phyloP scores from a whole-genome alignment of 768 basidiomycete genomes.

The Hericium coralloides region DNA sequence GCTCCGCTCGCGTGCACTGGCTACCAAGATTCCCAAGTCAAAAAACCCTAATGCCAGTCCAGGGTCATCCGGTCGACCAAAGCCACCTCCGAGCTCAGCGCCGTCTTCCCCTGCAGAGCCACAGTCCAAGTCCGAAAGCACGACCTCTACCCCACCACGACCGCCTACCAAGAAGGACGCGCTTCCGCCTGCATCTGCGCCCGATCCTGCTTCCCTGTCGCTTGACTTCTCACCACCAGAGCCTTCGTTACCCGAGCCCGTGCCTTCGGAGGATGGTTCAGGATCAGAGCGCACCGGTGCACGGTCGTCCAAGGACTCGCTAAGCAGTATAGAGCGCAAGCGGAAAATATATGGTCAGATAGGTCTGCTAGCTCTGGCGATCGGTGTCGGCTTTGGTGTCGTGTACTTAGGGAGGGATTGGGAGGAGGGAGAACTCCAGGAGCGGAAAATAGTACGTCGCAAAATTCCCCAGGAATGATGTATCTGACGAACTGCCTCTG shows the following conservation, averaged over 20 bases:
- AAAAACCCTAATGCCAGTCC: background rate
- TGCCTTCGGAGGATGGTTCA: conserved; percentile 29
- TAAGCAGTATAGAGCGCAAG: conserved; percentile 71
- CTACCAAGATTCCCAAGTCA: background rate
- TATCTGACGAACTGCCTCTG: background rate
- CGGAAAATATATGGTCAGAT: conserved; percentile 49
- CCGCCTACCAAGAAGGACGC: background rate
- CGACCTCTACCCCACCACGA: background rate
- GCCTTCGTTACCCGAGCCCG: background rate
- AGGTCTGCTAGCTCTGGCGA: conserved; percentile 41
- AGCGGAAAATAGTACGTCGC: conserved; percentile 48
- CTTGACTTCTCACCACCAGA: conserved; percentile 54
- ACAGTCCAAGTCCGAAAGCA: background rate
- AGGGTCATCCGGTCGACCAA: background rate
- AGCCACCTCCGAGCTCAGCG: background rate
- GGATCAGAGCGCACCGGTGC: conserved; percentile 59
- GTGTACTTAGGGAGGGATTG: conserved; percentile 73
- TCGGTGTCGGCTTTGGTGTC: conserved; percentile 48
- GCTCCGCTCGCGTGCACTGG: background rate
- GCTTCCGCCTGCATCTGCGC: conserved; percentile 27
- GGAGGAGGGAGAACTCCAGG: conserved; percentile 61
- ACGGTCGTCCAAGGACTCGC: conserved; percentile 64
- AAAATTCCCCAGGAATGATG: conserved; percentile 1
- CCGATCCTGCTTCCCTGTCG: conserved; percentile 14
- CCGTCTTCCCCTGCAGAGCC: background rate